Evolutionary conservation across 2,329 filamentous ascomycete species (phyloP).

Genomic region (Orbilia oligospora): DNA sequence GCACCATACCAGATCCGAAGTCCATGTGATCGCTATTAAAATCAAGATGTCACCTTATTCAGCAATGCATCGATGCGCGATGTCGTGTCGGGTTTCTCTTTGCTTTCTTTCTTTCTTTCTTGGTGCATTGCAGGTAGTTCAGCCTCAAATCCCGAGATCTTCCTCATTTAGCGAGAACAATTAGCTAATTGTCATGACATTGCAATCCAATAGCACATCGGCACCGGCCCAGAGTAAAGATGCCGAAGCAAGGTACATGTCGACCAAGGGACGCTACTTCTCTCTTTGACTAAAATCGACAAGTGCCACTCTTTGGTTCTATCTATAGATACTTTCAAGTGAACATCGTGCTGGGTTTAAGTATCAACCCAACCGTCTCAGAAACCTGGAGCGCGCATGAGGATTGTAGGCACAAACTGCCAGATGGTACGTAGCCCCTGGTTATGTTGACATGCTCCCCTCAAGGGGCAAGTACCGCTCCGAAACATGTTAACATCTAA

Average conservation of each 20-base stretch:
- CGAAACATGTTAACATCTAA: not conserved
- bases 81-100: not conserved
- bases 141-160: constrained; percentile 27
- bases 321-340: constrained; percentile 18
- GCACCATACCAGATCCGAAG: not conserved
- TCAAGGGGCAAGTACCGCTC: constrained; percentile 24
- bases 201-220: not conserved
- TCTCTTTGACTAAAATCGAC: not conserved
- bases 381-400: not conserved
- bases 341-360: constrained; percentile 8
- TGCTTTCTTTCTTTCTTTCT: not conserved
- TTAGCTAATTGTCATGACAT: constrained; percentile 19
- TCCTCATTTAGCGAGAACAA: constrained; percentile 4
- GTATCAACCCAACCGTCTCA: constrained; percentile 9
- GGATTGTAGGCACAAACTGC: not conserved
- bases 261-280: not conserved
- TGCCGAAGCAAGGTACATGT: constrained; percentile 22
- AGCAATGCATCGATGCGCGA: not conserved
- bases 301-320: constrained; percentile 6
- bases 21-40: constrained; percentile 7
- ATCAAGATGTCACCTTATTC: constrained; percentile 14
- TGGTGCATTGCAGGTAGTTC: not conserved
- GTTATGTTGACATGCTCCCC: not conserved
- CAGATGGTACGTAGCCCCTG: constrained; percentile 13
- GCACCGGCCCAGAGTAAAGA: constrained; percentile 3